Conservation (phyloP, 2,329 filamentous ascomycete species). For the Pseudogymnoascus sp. region DNA sequence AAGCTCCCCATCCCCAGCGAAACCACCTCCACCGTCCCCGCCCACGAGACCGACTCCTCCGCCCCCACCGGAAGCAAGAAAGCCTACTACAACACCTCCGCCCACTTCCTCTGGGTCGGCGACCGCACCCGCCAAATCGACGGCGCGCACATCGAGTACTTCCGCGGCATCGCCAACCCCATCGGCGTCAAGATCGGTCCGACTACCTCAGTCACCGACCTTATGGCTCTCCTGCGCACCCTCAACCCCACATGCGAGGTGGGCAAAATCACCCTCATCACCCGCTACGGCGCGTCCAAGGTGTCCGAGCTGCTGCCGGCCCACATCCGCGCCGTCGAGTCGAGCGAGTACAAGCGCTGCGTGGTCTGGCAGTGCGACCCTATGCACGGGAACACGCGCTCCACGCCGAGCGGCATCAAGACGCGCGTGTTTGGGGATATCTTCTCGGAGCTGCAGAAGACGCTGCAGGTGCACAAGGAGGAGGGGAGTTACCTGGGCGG, state of each 20-base stretch:
- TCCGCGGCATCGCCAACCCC: constrained; percentile 91
- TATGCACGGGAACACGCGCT: constrained; percentile 81
- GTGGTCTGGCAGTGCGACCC: constrained; percentile 98
- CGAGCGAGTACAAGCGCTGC: constrained; percentile 54
- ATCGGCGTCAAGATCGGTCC: constrained; percentile 96
- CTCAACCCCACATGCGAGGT: constrained; percentile 77
- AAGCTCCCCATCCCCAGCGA: constrained; percentile 57
- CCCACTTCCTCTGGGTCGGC: constrained; percentile 97
- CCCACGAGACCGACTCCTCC: constrained; percentile 18
- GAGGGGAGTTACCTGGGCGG: constrained; percentile 83
- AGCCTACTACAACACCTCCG: constrained; percentile 87
- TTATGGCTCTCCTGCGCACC: constrained; percentile 70
- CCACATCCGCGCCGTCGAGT: constrained; percentile 84
- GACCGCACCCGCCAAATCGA: constrained; percentile 91
- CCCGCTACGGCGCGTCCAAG: constrained; percentile 77
- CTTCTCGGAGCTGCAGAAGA: constrained; percentile 75
- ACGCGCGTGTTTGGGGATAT: constrained; percentile 88
- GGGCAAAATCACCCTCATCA: constrained; percentile 94
- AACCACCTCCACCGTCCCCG: constrained; percentile 23
- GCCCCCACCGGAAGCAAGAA: constrained; percentile 33
- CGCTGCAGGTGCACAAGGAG: constrained; percentile 75
- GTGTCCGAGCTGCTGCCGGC: constrained; percentile 67
- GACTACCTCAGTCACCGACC: constrained; percentile 66
- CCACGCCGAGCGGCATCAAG: constrained; percentile 73
- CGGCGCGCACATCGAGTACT: constrained; percentile 93